Evolutionary conservation across 2,329 filamentous ascomycete genomes (phyloP).

Genomic region (Alternaria gaisen): DNA sequence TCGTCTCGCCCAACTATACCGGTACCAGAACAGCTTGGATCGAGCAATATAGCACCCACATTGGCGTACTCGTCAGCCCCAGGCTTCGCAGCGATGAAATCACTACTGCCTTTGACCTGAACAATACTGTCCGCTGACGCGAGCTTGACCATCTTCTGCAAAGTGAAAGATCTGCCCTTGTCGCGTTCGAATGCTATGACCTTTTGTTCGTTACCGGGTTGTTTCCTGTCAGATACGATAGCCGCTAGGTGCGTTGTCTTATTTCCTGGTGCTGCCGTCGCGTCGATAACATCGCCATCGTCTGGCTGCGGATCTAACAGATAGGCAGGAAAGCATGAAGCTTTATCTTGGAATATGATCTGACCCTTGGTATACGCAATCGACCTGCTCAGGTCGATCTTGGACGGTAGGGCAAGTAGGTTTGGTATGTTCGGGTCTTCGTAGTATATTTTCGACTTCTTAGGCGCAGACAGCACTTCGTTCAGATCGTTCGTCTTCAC

Average conservation of each 20-base stretch:
- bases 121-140: constrained; percentile 76
- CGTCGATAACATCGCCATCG: constrained; percentile 85
- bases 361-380: constrained; percentile 77
- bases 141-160: constrained; percentile 83
- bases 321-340: constrained; percentile 95
- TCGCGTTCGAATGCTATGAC: constrained; percentile 87
- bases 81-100: constrained; percentile 83
- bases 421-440: constrained; percentile 86
- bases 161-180: constrained; percentile 71
- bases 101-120: constrained; percentile 74
- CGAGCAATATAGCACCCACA: constrained; percentile 85
- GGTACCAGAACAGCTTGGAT: constrained; percentile 95
- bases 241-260: constrained; percentile 95
- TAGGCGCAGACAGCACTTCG: constrained; percentile 61
- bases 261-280: constrained; percentile 93
- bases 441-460: constrained; percentile 64
- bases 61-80: constrained; percentile 66
- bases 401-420: constrained; percentile 78
- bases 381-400: constrained; percentile 75
- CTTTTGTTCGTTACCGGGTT: constrained; percentile 43
- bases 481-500: constrained; percentile 64
- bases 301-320: constrained; percentile 74
- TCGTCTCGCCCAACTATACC: constrained; percentile 92
- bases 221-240: constrained; percentile 63
- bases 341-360: constrained; percentile 94